A percentile compares a stretch with the other conserved stretches of the same genome.
phyloP scores from a whole-genome alignment of 495 filamentous ascomycete genomes.

The Cladorrhinum samala region DNA sequence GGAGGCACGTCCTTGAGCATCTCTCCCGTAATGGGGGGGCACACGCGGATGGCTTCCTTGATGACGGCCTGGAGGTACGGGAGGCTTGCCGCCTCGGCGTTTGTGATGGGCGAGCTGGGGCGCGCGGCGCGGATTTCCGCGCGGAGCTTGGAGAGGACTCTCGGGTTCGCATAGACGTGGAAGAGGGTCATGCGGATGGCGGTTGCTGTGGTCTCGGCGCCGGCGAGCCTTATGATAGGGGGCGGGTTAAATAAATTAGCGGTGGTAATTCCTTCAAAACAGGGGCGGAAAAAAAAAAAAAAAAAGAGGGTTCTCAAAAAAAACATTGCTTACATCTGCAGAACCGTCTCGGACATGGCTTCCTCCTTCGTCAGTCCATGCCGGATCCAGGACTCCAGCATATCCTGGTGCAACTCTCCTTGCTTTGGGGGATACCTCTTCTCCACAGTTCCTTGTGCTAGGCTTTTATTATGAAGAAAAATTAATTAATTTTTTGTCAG shows the following conservation, averaged over 20 bases:
- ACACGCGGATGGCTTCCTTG: constrained; percentile 71
- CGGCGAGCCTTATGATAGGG: constrained; percentile 61
- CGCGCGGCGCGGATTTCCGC: constrained; percentile 59
- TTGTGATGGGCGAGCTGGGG: constrained; percentile 38
- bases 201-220: constrained; percentile 79
- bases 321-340: constrained; percentile 8
- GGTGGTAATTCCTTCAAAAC: neutral
- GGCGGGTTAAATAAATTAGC: constrained; percentile 13
- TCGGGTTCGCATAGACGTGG: constrained; percentile 59
- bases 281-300: neutral
- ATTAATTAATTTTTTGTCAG: neutral
- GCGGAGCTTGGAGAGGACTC: constrained; percentile 62
- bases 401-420: constrained; percentile 22
- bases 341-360: constrained; percentile 25
- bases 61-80: constrained; percentile 72
- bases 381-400: constrained; percentile 34
- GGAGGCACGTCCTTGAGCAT: constrained; percentile 37
- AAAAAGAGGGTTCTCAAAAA: neutral
- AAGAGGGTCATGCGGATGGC: constrained; percentile 75
- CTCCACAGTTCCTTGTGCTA: constrained; percentile 24
- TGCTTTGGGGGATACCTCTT: constrained; percentile 27
- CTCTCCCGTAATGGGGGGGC: constrained; percentile 34
- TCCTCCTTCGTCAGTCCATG: constrained; percentile 28
- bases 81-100: constrained; percentile 41
- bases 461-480: too few species aligned